Evolutionary conservation across 352 stramenopile genomes (phyloP).

Genomic region (Thalassiosira oceanica): DNA sequence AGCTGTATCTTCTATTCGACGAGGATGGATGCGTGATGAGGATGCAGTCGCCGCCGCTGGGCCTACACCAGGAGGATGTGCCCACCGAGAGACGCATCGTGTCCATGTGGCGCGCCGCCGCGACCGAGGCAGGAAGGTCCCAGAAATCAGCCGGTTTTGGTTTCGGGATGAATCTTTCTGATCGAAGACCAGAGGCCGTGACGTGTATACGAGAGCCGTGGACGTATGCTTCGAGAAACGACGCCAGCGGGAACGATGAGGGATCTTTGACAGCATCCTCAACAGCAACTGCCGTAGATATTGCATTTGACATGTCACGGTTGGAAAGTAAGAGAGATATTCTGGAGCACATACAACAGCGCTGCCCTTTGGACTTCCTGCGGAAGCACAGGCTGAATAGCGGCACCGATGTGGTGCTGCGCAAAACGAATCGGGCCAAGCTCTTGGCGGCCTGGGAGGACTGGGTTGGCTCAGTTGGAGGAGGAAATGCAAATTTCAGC

Average conservation of each 20-base stretch:
- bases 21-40: slow-evolving; percentile 51
- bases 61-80: background rate
- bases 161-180: background rate
- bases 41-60: slow-evolving; percentile 26
- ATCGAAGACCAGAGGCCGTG: background rate
- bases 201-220: slow-evolving; percentile 11
- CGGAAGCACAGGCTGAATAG: slow-evolving; percentile 62
- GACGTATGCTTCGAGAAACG: slow-evolving; percentile 18
- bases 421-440: too few relatives aligned
- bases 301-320: slow-evolving; percentile 21
- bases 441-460: too few relatives aligned
- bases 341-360: slow-evolving; percentile 55
- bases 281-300: slow-evolving; percentile 6
- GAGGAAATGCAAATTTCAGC: too few relatives aligned
- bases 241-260: background rate
- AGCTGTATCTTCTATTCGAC: slow-evolving; percentile 67
- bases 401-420: slow-evolving; percentile 41
- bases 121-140: slow-evolving; percentile 22
- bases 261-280: background rate
- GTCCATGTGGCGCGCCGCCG: slow-evolving; percentile 48
- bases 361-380: slow-evolving; percentile 71
- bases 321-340: slow-evolving; percentile 67
- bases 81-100: slow-evolving; percentile 54
- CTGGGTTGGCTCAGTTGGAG: too few relatives aligned
- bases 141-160: slow-evolving; percentile 1